These are phyloP conservation scores for Penicillium janthinellum DNA, from an alignment of 2,329 filamentous ascomycete genomes.

Conservation along the genomic window DNA sequence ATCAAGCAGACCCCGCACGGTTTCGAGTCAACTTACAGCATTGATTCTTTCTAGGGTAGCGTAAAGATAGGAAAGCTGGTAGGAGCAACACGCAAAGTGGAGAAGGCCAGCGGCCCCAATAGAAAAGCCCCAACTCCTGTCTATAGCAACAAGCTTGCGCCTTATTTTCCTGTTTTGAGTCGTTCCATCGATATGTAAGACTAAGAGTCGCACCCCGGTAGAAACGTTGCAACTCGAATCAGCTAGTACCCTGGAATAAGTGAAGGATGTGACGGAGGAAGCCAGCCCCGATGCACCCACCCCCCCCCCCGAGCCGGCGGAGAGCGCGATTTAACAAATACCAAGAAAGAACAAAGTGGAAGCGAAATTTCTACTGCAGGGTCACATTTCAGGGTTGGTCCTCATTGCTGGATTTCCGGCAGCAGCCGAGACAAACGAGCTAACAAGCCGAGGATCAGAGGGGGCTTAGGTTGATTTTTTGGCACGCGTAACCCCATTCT, in stretches of 20 bases:
- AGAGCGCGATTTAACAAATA: not conserved
- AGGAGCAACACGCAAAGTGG: slow-evolving; percentile 1
- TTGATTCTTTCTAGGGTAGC: slow-evolving; percentile 16
- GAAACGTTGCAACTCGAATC: slow-evolving; percentile 14
- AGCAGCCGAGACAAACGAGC: not conserved
- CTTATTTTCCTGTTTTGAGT: slow-evolving; percentile 4
- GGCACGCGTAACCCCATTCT: slow-evolving; percentile 26
- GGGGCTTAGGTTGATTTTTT: slow-evolving; percentile 34
- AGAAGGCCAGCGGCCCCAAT: slow-evolving; percentile 17
- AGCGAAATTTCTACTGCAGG: not conserved
- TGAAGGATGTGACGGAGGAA: not conserved
- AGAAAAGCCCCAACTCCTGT: slow-evolving; percentile 10
- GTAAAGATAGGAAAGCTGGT: not conserved
- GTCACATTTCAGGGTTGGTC: not conserved
- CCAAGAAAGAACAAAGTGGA: not conserved
- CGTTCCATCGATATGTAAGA: not conserved
- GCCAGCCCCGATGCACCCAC: not conserved
- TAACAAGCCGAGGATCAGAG: slow-evolving; percentile 2
- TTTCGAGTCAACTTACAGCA: not conserved
- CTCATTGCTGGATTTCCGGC: not conserved
- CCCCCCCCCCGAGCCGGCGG: not conserved
- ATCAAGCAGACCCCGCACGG: not conserved
- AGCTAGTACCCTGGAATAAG: slow-evolving; percentile 12
- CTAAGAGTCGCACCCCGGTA: not conserved
- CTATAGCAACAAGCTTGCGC: slow-evolving; percentile 21